Base-by-base conservation (phyloP, 768 basidiomycete species). In the Agaricus blazei region DNA sequence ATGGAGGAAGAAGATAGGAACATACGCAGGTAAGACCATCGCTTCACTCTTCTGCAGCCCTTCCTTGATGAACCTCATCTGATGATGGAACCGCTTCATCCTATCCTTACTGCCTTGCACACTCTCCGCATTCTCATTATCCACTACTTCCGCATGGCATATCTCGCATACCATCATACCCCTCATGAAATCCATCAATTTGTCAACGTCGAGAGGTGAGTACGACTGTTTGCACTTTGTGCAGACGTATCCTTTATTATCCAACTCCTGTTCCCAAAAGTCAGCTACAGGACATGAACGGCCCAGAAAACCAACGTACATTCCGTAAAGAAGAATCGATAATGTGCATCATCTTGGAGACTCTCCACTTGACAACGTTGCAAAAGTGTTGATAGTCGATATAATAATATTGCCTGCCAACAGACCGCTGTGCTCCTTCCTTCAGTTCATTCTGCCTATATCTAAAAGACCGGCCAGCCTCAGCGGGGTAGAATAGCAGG, bases 201-300 rank as follows among this genome's bases (percentile, higher is more conserved):
- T 84, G 71, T 90, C 85, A 48, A 86, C 88, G 58, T 98, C 93
- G 12, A 99, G 76, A 0, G 92, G 84, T 1, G 88, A 81, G 69
- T 93, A 99, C 1, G 84, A 83, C 63, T 85, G 84, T 56, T 82
- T 81, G 75, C 95, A 98, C 61, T 84, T 82, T 2, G 93, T 88
- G 68, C 96, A 99, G 56, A 95, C 85, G 69, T 97, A 98, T n/a
- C 96, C 97, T 71, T 96, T 92, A 67, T 94, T 92, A 59, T 95
- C 93, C 58, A 97, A 83, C 74, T 98, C 93, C 95, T 98, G 64
- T 40, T n/a, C 19, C 37, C 15, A 40, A 29, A 24, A 23, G 9
- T 31, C 15, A 47, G 34, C 37, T 24, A 27, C 31, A 47, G 37
- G 31, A 19, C 37, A 44, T 28, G 12, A 8, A 19, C 12, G 15